phyloP scores from a whole-genome alignment of 495 filamentous ascomycete genomes.

The Aspergillus incahuasiensis region DNA sequence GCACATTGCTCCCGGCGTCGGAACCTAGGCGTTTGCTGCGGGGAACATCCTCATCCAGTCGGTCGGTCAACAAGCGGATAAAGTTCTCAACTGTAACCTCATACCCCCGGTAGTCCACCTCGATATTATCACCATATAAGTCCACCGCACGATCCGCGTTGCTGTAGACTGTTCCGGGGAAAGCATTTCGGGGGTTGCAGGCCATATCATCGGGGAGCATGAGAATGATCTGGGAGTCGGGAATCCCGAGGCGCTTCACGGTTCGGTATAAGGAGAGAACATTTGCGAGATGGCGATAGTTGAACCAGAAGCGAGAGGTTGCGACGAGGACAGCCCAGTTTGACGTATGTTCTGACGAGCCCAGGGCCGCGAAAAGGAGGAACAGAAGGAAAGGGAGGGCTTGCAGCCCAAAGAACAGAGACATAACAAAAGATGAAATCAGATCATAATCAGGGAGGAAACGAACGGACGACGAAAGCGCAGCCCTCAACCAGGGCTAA shows the following conservation, averaged over 20 bases:
- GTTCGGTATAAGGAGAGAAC: conserved; percentile 97
- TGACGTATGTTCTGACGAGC: conserved; percentile 78
- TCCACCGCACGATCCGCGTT: conserved; percentile 94
- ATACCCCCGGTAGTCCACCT: conserved; percentile 97
- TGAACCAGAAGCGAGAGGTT: conserved; percentile 99
- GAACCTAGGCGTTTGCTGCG: conserved; percentile 87
- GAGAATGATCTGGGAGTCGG: conserved; percentile 97
- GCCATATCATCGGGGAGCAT: conserved; percentile 99
- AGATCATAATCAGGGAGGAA: conserved; percentile 8
- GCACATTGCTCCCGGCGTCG: conserved; percentile 89
- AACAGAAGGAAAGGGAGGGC: conserved; percentile 39
- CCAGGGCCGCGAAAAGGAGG: conserved; percentile 40
- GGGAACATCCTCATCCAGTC: conserved; percentile 88
- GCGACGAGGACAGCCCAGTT: conserved; percentile 98
- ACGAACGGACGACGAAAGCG: background rate
- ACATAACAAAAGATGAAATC: conserved; percentile 22
- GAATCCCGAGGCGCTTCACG: conserved; percentile 95
- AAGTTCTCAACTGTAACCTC: conserved; percentile 99
- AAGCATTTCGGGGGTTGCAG: conserved; percentile 96
- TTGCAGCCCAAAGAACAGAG: conserved; percentile 23
- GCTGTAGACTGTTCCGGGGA: conserved; percentile 96
- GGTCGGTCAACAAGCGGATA: conserved; percentile 89
- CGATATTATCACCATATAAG: conserved; percentile 97
- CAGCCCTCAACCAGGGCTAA: conserved; percentile 1
- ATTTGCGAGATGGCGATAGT: conserved; percentile 97